phyloP scores from a whole-genome alignment of 192 early-diverging fungal genomes.

The Mortierella alpina region DNA sequence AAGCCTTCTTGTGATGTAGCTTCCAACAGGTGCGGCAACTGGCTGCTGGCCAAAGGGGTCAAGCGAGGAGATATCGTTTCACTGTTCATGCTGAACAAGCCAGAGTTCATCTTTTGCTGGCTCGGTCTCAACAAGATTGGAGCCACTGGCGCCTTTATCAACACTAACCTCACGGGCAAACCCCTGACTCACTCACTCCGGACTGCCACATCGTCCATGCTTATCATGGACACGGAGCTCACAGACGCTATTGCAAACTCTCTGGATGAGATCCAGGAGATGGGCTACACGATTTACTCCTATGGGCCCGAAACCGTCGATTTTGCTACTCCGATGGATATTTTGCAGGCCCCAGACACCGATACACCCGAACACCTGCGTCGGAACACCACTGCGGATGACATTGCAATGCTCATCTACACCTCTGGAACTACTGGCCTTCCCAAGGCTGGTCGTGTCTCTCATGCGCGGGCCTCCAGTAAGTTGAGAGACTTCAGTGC shows the following conservation, averaged over 20 bases:
- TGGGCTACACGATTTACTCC: slow-evolving; percentile 34
- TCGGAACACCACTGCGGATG: slow-evolving; percentile 1
- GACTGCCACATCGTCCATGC: slow-evolving; percentile 40
- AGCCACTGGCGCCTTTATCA: slow-evolving; percentile 68
- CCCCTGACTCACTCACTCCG: slow-evolving; percentile 58
- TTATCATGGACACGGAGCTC: slow-evolving; percentile 47
- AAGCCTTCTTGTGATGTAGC: slow-evolving; percentile 4
- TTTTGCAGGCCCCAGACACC: slow-evolving; percentile 10
- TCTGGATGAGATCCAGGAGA: slow-evolving; percentile 21
- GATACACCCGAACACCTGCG: slow-evolving; percentile 19
- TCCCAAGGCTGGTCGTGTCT: slow-evolving; percentile 67
- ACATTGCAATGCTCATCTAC: slow-evolving; percentile 60
- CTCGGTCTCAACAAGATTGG: slow-evolving; percentile 72
- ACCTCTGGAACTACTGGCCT: slow-evolving; percentile 72
- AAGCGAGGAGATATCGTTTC: slow-evolving; percentile 60
- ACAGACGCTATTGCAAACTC: slow-evolving; percentile 25
- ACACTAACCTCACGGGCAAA: slow-evolving; percentile 64
- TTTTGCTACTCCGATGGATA: slow-evolving; percentile 50
- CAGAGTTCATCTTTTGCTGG: slow-evolving; percentile 66
- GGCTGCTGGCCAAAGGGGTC: slow-evolving; percentile 33
- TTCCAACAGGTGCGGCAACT: slow-evolving; percentile 40
- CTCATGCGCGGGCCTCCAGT: slow-evolving; percentile 53
- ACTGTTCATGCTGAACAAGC: slow-evolving; percentile 68
- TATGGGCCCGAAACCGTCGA: slow-evolving; percentile 32
- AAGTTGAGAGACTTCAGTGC: not conserved